Evolutionary conservation across 83 land plant species (phyloP), one percentile per base, ranked within the genome.

Genomic region (Picea mariana): DNA sequence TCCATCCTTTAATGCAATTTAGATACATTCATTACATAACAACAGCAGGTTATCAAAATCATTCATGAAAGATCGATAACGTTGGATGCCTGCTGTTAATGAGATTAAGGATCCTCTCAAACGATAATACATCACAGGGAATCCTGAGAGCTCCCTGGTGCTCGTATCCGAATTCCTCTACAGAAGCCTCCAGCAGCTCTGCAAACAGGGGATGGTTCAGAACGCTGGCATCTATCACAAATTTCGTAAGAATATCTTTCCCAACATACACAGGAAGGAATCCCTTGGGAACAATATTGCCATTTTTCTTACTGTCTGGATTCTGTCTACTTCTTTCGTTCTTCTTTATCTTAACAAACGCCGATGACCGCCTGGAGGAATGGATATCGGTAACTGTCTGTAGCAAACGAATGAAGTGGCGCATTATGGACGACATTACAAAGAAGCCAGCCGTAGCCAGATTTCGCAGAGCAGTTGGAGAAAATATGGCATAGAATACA

Each of bases 211-310:
- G 75, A 21, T 71, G 75, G 34, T 20, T 40, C 2, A 71, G 49
- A 71, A 71, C 75, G 6, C 7, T 42, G 47, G 75, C 52, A 38
- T 71, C 75, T 15, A 71, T 71, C 75, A 71, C 23, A 40, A 71
- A 71, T 40, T 24, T 42, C 0, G 18, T 18, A 1, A 7, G 2
- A 5, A 18, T 17, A 71, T 71, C 75, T 9, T 72, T 20, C 24
- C 76, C 24, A 12, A 72, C 55, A 72, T 42, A 20, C 23, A 72
- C 55, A 42, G 24, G 55, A n/a, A 42, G 0, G 0, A 4, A 42
- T 21, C 76, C 55, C 49, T 72, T 42, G 1, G 55, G 76, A 42
- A 71, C 52, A 16, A 7, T 47, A 47, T 47, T 47, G 0, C 6
- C 49, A 47, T 47, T 47, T 9, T 47, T 47, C 49, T 47, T 40